Conservation (phyloP, 352 stramenopile species). For the Globisporangium middletonii region DNA sequence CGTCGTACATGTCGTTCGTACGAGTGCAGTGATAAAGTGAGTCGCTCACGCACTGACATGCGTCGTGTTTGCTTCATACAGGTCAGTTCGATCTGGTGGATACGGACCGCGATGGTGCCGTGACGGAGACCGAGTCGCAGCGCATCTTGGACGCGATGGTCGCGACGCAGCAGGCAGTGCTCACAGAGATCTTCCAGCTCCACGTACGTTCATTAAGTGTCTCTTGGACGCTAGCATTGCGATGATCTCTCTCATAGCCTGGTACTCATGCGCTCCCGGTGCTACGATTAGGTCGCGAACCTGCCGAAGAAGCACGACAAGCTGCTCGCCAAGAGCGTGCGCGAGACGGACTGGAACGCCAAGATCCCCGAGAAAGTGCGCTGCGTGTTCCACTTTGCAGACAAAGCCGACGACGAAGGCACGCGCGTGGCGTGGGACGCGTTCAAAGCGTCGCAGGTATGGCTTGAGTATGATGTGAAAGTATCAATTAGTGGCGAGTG, state of each 20-base stretch:
- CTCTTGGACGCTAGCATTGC: neutral
- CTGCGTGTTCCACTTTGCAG: slow-evolving; percentile 66
- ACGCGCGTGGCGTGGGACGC: slow-evolving; percentile 54
- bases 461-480: neutral
- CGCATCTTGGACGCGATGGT: slow-evolving; percentile 56
- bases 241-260: neutral
- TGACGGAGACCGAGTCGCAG: slow-evolving; percentile 53
- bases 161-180: slow-evolving; percentile 42
- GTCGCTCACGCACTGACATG: neutral
- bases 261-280: neutral
- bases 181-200: slow-evolving; percentile 54
- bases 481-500: neutral
- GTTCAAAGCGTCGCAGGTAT: slow-evolving; percentile 57
- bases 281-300: slow-evolving; percentile 32
- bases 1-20: slow-evolving; percentile 6
- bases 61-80: slow-evolving; percentile 10
- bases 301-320: slow-evolving; percentile 63
- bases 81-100: slow-evolving; percentile 61
- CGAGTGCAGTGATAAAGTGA: slow-evolving; percentile 1
- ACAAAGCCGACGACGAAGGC: slow-evolving; percentile 48
- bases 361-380: slow-evolving; percentile 74
- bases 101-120: slow-evolving; percentile 38
- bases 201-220: slow-evolving; percentile 27
- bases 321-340: slow-evolving; percentile 36
- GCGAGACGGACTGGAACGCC: slow-evolving; percentile 57